Percentiles rank a stretch among this genome's conserved stretches.
Conservation (phyloP, 352 stramenopile genomes). For the Globisporangium nagaii region DNA sequence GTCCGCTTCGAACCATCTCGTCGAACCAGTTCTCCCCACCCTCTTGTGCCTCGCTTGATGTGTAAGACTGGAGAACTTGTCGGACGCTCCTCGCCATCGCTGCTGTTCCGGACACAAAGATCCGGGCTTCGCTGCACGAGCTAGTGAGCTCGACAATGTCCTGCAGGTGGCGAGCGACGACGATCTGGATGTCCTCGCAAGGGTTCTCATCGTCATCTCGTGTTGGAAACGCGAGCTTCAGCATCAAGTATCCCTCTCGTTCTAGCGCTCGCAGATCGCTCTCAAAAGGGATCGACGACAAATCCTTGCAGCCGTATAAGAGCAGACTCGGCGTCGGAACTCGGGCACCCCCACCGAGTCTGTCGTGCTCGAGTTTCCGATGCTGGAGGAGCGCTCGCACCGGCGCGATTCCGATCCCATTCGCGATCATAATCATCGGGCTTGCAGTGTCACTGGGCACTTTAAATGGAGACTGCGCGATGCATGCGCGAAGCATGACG, state of each 20-base stretch:
- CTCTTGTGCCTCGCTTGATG: background rate
- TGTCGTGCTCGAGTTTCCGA: conserved; percentile 15
- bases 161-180: conserved; percentile 14
- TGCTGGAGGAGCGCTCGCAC: conserved; percentile 41
- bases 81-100: conserved; percentile 5
- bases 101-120: conserved; percentile 9
- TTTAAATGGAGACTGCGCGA: conserved; percentile 87
- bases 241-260: conserved; percentile 17
- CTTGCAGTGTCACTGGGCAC: conserved; percentile 61
- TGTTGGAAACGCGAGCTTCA: conserved; percentile 22
- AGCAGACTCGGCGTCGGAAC: conserved; percentile 20
- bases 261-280: conserved; percentile 29
- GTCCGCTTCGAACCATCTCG: background rate
- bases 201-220: conserved; percentile 1
- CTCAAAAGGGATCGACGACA: conserved; percentile 26
- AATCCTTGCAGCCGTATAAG: conserved; percentile 23
- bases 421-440: conserved; percentile 90
- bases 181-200: conserved; percentile 19
- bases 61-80: background rate
- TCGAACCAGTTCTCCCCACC: conserved; percentile 8
- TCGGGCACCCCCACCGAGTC: background rate
- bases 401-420: conserved; percentile 91
- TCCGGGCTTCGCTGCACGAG: background rate
- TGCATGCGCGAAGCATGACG: conserved; percentile 86
- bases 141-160: conserved; percentile 1